phyloP scores from a whole-genome alignment of 2,329 filamentous ascomycete species.

The Cyphellophora attinorum region DNA sequence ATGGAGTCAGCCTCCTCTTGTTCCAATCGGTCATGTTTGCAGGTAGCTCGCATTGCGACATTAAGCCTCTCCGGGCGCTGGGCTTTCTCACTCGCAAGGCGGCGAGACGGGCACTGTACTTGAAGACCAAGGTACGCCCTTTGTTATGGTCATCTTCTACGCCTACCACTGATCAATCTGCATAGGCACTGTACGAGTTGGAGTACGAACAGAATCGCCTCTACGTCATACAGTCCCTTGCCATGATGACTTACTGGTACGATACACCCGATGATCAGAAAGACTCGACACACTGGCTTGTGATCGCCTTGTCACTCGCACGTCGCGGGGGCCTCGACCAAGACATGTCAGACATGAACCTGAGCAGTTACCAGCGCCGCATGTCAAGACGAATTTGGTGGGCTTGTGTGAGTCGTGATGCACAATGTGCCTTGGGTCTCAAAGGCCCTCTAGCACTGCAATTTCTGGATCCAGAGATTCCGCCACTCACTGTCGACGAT shows the following conservation, averaged over 20 bases:
- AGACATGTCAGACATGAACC: slow-evolving; percentile 66
- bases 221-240: slow-evolving; percentile 72
- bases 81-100: slow-evolving; percentile 69
- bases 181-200: slow-evolving; percentile 79
- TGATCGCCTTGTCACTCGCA: slow-evolving; percentile 79
- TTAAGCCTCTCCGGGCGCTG: slow-evolving; percentile 61
- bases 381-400: slow-evolving; percentile 95
- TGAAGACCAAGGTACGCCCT: slow-evolving; percentile 1
- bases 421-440: slow-evolving; percentile 1
- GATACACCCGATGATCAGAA: slow-evolving; percentile 94
- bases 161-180: too few relatives aligned
- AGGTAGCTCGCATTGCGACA: too few relatives aligned
- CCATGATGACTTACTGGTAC: slow-evolving; percentile 95
- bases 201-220: slow-evolving; percentile 87
- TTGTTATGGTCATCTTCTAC: background rate
- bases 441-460: background rate
- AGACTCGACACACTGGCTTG: slow-evolving; percentile 98
- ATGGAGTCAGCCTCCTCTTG: too few relatives aligned
- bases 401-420: slow-evolving; percentile 88
- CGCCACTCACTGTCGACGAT: background rate
- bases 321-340: slow-evolving; percentile 91
- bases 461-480: background rate
- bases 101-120: slow-evolving; percentile 64
- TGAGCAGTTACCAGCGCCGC: slow-evolving; percentile 62
- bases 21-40: too few relatives aligned